Evolutionary conservation across 2,329 filamentous ascomycete genomes (phyloP).

Genomic region (Stromatinia cepivora): DNA sequence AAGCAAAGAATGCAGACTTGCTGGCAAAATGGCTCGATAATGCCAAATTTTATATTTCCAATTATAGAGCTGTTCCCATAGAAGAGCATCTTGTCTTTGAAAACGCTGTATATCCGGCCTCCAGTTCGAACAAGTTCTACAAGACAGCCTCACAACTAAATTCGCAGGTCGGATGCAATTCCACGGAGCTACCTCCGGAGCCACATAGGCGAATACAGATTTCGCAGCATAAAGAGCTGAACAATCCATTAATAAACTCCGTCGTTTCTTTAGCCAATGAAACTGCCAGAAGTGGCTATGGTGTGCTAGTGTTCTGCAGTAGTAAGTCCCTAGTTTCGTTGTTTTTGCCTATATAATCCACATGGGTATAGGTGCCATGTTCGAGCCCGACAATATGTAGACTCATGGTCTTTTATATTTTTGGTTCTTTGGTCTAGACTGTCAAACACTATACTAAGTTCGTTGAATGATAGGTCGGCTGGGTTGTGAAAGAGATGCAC

Average conservation of each 20-base stretch:
- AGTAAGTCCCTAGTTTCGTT: slow-evolving; percentile 44
- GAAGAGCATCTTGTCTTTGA: slow-evolving; percentile 74
- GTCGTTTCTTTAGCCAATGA: slow-evolving; percentile 70
- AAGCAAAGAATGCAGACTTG: slow-evolving; percentile 63
- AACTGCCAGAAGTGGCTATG: slow-evolving; percentile 67
- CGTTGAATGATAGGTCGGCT: slow-evolving; percentile 45
- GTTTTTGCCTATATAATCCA: too few species aligned
- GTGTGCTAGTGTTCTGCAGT: slow-evolving; percentile 71
- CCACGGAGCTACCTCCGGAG: slow-evolving; percentile 42
- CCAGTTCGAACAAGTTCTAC: slow-evolving; percentile 57
- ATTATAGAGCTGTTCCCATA: slow-evolving; percentile 72
- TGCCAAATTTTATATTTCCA: slow-evolving; percentile 70
- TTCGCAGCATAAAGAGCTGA: slow-evolving; percentile 62
- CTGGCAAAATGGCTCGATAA: slow-evolving; percentile 66
- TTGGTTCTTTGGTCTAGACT: background rate
- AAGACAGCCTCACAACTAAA: slow-evolving; percentile 51
- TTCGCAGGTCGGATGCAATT: slow-evolving; percentile 38
- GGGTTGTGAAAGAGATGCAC: slow-evolving; percentile 67
- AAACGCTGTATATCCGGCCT: slow-evolving; percentile 63
- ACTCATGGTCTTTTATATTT: too few species aligned
- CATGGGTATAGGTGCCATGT: background rate
- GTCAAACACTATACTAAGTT: background rate
- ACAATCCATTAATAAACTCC: slow-evolving; percentile 65
- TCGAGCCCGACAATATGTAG: background rate
- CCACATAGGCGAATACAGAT: slow-evolving; percentile 52